Percentiles rank a stretch among this genome's conserved stretches.
Evolutionary conservation across 2,329 filamentous ascomycete genomes (phyloP).

Genomic region (Periconia sp.): DNA sequence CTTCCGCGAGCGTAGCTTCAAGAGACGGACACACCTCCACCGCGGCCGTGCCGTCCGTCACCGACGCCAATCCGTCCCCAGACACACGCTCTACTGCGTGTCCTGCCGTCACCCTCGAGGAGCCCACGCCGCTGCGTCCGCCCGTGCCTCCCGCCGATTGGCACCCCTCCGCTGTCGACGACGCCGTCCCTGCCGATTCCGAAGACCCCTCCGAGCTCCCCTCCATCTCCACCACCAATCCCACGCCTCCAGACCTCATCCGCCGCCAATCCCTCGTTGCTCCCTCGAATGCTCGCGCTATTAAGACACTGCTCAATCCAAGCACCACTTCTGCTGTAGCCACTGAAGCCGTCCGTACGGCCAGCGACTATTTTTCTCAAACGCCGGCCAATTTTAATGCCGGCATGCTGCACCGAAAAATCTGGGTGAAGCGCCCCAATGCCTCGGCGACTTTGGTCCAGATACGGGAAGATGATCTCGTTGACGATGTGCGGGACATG

Average conservation of each 20-base stretch:
- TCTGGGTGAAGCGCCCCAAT: slow-evolving; percentile 91
- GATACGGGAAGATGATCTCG: slow-evolving; percentile 85
- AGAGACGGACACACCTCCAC: slow-evolving; percentile 27
- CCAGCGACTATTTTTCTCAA: slow-evolving; percentile 51
- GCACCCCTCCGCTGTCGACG: slow-evolving; percentile 5
- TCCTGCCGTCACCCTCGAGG: slow-evolving; percentile 39
- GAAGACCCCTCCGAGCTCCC: slow-evolving; percentile 21
- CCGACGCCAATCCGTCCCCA: slow-evolving; percentile 14
- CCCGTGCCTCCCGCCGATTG: slow-evolving; percentile 26
- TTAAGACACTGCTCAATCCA: slow-evolving; percentile 61
- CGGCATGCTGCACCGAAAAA: slow-evolving; percentile 68
- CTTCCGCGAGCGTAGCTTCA: slow-evolving; percentile 13
- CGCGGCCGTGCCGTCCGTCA: slow-evolving; percentile 14
- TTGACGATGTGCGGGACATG: slow-evolving; percentile 92
- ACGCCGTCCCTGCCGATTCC: slow-evolving; percentile 13
- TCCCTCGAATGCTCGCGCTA: slow-evolving; percentile 50
- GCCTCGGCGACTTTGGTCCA: slow-evolving; percentile 87
- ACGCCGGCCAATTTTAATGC: slow-evolving; percentile 37
- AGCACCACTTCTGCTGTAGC: slow-evolving; percentile 36
- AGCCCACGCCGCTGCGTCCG: slow-evolving; percentile 39
- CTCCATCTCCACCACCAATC: slow-evolving; percentile 7
- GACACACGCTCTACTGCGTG: slow-evolving; percentile 21
- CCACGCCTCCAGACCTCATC: slow-evolving; percentile 52
- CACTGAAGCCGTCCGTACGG: slow-evolving; percentile 23
- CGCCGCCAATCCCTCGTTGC: slow-evolving; percentile 48